These are phyloP conservation scores for Linanthus parryae DNA, from an alignment of 148 eudicot species.

Conservation along the genomic window DNA sequence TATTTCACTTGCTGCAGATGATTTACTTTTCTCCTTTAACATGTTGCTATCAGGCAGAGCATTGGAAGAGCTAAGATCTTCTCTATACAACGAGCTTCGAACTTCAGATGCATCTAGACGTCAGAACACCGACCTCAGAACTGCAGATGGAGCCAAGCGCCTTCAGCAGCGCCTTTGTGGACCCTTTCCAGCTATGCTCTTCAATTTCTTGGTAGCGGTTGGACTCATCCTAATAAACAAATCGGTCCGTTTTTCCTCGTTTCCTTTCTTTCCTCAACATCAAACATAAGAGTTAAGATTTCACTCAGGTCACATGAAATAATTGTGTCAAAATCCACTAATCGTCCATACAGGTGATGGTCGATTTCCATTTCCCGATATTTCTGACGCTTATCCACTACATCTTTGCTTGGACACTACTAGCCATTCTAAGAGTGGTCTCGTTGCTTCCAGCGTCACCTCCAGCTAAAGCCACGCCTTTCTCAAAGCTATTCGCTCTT, in stretches of 20 bases:
- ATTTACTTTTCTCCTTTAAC: background rate
- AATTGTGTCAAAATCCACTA: too few relatives aligned
- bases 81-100: slow-evolving; percentile 65
- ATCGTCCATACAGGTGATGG: slow-evolving; percentile 59
- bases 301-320: too few relatives aligned
- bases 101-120: slow-evolving; percentile 82
- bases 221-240: slow-evolving; percentile 77
- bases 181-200: slow-evolving; percentile 72
- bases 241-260: slow-evolving; percentile 33
- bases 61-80: slow-evolving; percentile 78
- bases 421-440: slow-evolving; percentile 66
- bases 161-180: slow-evolving; percentile 83
- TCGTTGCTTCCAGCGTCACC: slow-evolving; percentile 77
- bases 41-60: slow-evolving; percentile 47
- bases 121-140: too few relatives aligned
- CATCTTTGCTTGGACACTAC: slow-evolving; percentile 55
- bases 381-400: slow-evolving; percentile 82
- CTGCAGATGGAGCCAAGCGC: slow-evolving; percentile 80
- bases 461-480: slow-evolving; percentile 73
- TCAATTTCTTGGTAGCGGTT: slow-evolving; percentile 78
- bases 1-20: slow-evolving; percentile 7
- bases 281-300: too few relatives aligned
- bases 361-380: slow-evolving; percentile 81
- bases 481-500: slow-evolving; percentile 63
- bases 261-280: background rate